A percentile compares a stretch with the other conserved stretches of the same genome.
phyloP scores from a whole-genome alignment of 2,329 filamentous ascomycete species.

The Fusarium virguliforme region DNA sequence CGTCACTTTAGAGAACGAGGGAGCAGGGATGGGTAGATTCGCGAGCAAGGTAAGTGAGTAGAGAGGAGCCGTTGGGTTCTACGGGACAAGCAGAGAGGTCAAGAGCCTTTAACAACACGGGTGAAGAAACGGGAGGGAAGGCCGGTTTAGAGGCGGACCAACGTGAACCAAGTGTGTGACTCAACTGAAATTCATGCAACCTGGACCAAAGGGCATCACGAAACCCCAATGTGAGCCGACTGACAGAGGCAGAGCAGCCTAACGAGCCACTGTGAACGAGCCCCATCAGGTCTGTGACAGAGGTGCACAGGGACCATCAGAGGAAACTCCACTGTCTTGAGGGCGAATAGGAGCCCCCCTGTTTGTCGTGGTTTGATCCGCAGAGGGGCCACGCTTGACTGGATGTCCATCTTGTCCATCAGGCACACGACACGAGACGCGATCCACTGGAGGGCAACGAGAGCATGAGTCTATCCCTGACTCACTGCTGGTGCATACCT shows the following conservation, averaged over 20 bases:
- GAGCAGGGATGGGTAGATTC: constrained; percentile 8
- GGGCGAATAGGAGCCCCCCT: constrained; percentile 35
- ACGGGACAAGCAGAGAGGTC: background rate
- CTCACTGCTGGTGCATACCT: constrained; percentile 22
- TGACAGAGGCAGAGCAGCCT: constrained; percentile 3
- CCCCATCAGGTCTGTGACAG: constrained; percentile 1
- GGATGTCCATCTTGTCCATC: constrained; percentile 17
- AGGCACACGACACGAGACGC: constrained; percentile 41
- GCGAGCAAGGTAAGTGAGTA: background rate
- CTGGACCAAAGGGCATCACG: constrained; percentile 7
- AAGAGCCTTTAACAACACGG: constrained; percentile 1
- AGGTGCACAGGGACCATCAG: background rate
- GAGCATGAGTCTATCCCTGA: constrained; percentile 7
- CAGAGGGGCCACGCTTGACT: constrained; percentile 17
- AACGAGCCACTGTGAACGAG: constrained; percentile 8
- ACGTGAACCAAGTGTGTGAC: constrained; percentile 8
- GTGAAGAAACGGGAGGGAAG: background rate
- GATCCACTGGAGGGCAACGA: constrained; percentile 3
- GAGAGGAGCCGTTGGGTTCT: background rate
- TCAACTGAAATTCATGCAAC: constrained; percentile 13
- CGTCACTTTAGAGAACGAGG: constrained; percentile 18
- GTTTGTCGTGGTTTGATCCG: constrained; percentile 44
- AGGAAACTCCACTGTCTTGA: constrained; percentile 14
- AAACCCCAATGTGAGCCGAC: constrained; percentile 16
- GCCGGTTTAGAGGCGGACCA: background rate